Base-by-base conservation (phyloP, 352 stramenopile genomes). In the Globisporangium lucens region DNA sequence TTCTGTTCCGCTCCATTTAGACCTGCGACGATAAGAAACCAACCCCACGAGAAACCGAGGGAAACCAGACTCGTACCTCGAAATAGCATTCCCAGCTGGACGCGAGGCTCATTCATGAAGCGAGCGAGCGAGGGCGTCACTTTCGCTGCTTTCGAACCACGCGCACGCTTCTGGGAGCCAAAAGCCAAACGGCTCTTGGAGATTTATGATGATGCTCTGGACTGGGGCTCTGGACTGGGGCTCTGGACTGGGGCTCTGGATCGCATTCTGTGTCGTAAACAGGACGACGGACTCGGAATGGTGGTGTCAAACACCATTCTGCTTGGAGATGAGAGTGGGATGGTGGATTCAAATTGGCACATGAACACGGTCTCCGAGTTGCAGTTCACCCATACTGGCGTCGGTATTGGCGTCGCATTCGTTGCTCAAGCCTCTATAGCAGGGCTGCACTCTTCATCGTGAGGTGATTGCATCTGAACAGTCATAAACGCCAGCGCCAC, bases 1-100 rank as follows among this genome's bases (percentile, higher is more conserved):
- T 27, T 41, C 38, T 55, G 36, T 55, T 29, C 41, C 13, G 30
- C 55, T 60, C 17, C 55, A 60, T 60, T 63, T 63, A 63, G 58
- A 52, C 43, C 17, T 51, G 43, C 43, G 43, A 51, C 15, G 43
- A 24, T 8, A 51, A 51, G 43, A 51, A 51, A 24, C 43, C 43
- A 51, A 24, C 43, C 43, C 17, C 41, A 49, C 5, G 17, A 49
- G 41, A 49, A 52, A 51, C 43, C 20, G 17, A 51, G 58, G 10
- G 58, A 49, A 52, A 63, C 58, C 43, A 52, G 24, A 29, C 29
- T 5, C 58, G 17, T 22, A 38, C 33, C n/a, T 36, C 29, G 22
- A 60, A 60, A 60, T 60, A 60, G 29, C 53, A 60, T 43, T 13
- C 2, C 41, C 43, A 49, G 20, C 43, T 12, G 17, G 15, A 51